Percentiles rank a stretch among this genome's conserved stretches.
Conservation (phyloP, 2,329 filamentous ascomycete genomes). For the Colletotrichum lentis region DNA sequence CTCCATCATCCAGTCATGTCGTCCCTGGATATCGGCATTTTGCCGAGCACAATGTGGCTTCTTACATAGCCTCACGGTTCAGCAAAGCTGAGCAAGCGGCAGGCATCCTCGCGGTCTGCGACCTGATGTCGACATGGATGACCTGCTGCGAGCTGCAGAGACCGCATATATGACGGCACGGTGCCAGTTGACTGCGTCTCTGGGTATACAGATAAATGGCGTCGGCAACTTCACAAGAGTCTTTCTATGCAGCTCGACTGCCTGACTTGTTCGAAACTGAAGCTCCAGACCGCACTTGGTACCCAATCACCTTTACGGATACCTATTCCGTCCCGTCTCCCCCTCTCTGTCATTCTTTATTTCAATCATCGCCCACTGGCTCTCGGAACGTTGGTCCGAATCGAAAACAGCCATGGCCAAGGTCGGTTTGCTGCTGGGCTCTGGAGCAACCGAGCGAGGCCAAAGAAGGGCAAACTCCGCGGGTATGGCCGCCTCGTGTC, state of each 20-base stretch:
- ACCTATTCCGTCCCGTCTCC: background rate
- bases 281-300: background rate
- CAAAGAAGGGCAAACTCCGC: constrained; percentile 17
- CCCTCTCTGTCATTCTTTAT: background rate
- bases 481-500: constrained; percentile 22
- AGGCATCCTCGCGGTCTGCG: constrained; percentile 20
- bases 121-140: constrained; percentile 25
- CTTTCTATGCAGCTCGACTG: constrained; percentile 5
- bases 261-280: background rate
- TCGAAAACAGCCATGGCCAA: background rate
- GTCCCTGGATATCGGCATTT: constrained; percentile 16
- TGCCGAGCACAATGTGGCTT: constrained; percentile 3
- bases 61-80: background rate
- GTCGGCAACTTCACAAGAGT: background rate
- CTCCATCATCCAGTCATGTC: constrained; percentile 18
- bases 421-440: constrained; percentile 11
- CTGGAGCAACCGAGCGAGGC: constrained; percentile 4
- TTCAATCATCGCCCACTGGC: constrained; percentile 1
- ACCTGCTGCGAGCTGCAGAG: constrained; percentile 28
- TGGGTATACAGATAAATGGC: background rate
- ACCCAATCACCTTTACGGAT: background rate
- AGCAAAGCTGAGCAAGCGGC: background rate
- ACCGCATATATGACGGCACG: constrained; percentile 30
- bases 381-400: constrained; percentile 21
- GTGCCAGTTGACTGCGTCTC: background rate